Percentiles rank a stretch among this genome's conserved stretches.
Conservation (phyloP, 2,329 filamentous ascomycete genomes). For the Chaetomium sp. region DNA sequence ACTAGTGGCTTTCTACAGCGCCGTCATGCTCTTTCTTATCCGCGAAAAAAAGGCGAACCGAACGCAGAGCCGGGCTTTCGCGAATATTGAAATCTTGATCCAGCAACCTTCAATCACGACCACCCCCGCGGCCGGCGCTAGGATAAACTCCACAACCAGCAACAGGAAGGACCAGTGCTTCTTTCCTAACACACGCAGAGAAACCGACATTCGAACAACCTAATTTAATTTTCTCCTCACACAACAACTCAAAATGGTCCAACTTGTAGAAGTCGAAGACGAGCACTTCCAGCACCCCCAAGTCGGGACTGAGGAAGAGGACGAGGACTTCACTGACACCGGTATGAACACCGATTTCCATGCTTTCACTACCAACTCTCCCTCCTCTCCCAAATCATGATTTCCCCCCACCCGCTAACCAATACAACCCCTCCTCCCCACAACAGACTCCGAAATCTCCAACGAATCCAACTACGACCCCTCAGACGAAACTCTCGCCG, state of each 20-base stretch:
- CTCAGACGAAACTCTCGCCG: slow-evolving; percentile 51
- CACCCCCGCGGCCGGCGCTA: not conserved
- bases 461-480: slow-evolving; percentile 67
- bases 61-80: slow-evolving; percentile 2
- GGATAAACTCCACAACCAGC: not conserved
- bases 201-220: not conserved
- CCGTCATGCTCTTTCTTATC: slow-evolving; percentile 14
- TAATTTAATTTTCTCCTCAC: not conserved
- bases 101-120: slow-evolving; percentile 4
- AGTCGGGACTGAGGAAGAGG: slow-evolving; percentile 67
- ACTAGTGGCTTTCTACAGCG: slow-evolving; percentile 12
- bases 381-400: not conserved
- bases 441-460: slow-evolving; percentile 73
- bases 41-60: slow-evolving; percentile 16
- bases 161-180: not conserved
- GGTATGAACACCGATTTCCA: slow-evolving; percentile 47
- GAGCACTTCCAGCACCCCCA: slow-evolving; percentile 80
- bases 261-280: slow-evolving; percentile 93
- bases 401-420: not conserved
- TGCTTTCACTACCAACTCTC: not conserved
- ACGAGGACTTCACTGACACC: slow-evolving; percentile 90
- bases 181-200: not conserved
- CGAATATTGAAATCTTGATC: slow-evolving; percentile 11
- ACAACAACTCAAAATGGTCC: slow-evolving; percentile 65
- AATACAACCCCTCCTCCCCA: not conserved